Conservation (phyloP, 768 basidiomycete genomes). For the Mycena olivaceomarginata region DNA sequence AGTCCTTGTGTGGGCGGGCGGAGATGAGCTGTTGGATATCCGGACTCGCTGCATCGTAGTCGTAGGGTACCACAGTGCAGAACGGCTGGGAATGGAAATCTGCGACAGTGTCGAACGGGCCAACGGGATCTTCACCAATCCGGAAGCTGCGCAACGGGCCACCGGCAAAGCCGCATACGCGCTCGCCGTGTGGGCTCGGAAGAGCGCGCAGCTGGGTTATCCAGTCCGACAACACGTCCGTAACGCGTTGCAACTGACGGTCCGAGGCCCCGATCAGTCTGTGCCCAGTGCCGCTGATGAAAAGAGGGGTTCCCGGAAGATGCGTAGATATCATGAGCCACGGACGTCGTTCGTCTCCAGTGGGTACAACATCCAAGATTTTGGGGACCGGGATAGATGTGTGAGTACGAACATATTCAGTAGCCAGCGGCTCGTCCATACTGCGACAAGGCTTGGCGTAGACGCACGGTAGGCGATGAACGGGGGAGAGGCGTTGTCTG, state of each 20-base stretch:
- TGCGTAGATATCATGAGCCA: background rate
- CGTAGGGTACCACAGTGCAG: conserved; percentile 6
- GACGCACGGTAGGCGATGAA: background rate
- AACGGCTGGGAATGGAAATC: conserved; percentile 31
- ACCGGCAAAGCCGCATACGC: conserved; percentile 37
- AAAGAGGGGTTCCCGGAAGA: conserved; percentile 33
- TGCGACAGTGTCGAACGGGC: conserved; percentile 30
- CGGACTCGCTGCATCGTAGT: conserved; percentile 4
- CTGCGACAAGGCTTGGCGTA: background rate
- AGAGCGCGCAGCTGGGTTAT: conserved; percentile 34
- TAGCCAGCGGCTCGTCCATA: background rate
- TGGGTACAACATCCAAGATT: background rate
- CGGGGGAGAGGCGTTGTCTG: background rate
- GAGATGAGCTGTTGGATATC: conserved; percentile 5
- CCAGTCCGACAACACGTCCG: conserved; percentile 27
- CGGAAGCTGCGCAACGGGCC: conserved; percentile 29
- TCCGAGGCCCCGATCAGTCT: conserved; percentile 13
- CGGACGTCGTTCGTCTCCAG: background rate
- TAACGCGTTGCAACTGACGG: conserved; percentile 17
- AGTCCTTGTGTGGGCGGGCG: conserved; percentile 7
- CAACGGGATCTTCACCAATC: conserved; percentile 24
- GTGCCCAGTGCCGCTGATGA: conserved; percentile 13
- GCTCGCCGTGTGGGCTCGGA: conserved; percentile 23
- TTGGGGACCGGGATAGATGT: background rate
- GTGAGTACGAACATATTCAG: background rate